Evolutionary conservation across 202 grass and related monocot species (phyloP), one percentile per base, ranked within the genome.

Genomic region (Carex arenaria): DNA sequence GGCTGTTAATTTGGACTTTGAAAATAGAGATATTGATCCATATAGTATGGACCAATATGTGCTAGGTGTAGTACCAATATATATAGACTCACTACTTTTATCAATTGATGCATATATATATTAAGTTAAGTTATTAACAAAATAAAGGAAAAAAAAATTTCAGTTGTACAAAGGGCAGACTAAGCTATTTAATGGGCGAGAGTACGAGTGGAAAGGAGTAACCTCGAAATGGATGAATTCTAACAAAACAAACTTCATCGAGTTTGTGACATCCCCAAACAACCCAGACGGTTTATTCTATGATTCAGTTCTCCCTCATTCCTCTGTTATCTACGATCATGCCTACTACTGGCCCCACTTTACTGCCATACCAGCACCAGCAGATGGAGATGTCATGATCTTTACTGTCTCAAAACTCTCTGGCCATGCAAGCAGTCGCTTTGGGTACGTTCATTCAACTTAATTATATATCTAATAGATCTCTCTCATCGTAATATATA

Each of bases 261-360:
- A 98, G 82, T 98, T 94, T 20, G 90, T 94, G 51, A 90, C 92
- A 31, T 94, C 95, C 15, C 95, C 95, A 0, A 94, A 94, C 80
- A 94, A 98, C 72, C 95, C 95, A 4, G 95, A 94, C 64, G 23
- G 87, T 19, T 1, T 6, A 18, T 61, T 94, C 47, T 3, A 18
- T 13, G 0, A 84, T 13, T 61, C 90, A 12, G 95, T 85, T 67
- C 82, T 98, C 23, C 11, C 15, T 36, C 77, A 78, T 64, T 78
- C 92, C 22, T 83, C 70, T 18, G 88, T 68, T 10, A 87, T 98
- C 70, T 3, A 83, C 73, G 92, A 98, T 80, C 89, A 81, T 85
- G 95, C 95, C 0, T 97, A 97, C 79, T 97, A 90, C 68, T 97
- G 92, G 90, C 95, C 95, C 34, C 92, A 94, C 57, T 94, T 86